A percentile compares a stretch with the other conserved stretches of the same genome.
These are phyloP conservation scores for Firmiana major DNA, from an alignment of 345 rosid genomes.

Conservation along the genomic window DNA sequence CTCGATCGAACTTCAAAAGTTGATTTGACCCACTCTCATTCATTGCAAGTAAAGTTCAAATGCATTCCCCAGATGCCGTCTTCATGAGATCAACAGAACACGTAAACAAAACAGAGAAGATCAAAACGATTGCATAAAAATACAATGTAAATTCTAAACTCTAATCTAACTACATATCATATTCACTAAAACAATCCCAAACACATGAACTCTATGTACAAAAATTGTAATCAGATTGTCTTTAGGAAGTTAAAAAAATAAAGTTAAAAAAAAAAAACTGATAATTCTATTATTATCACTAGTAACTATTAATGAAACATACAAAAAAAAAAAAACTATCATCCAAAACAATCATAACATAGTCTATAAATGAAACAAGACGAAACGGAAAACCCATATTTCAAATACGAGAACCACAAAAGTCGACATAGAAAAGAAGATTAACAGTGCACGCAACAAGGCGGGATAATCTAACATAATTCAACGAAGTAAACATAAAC, in stretches of 20 bases:
- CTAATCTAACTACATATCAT: background rate
- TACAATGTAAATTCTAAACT: conserved; percentile 7
- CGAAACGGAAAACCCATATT: background rate
- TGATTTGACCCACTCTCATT: background rate
- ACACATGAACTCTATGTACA: background rate
- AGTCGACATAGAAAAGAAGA: background rate
- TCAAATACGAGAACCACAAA: background rate
- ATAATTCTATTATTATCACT: background rate
- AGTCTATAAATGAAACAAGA: background rate
- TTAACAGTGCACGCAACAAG: background rate
- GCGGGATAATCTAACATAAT: background rate
- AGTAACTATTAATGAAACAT: background rate
- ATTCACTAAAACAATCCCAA: background rate
- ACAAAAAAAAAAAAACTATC: background rate
- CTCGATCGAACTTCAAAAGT: background rate
- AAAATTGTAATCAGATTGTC: background rate
- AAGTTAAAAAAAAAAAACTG: background rate
- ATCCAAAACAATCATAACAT: background rate
- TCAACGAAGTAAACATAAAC: background rate
- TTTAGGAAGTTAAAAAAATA: background rate
- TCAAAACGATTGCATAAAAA: background rate
- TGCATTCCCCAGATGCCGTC: background rate
- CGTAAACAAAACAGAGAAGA: background rate
- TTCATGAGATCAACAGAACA: background rate
- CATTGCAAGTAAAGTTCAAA: background rate